Evolutionary conservation across 805 yeast species (phyloP), one percentile per base, ranked within the genome.

Genomic region (Groenewaldozyma tartarivorans): DNA sequence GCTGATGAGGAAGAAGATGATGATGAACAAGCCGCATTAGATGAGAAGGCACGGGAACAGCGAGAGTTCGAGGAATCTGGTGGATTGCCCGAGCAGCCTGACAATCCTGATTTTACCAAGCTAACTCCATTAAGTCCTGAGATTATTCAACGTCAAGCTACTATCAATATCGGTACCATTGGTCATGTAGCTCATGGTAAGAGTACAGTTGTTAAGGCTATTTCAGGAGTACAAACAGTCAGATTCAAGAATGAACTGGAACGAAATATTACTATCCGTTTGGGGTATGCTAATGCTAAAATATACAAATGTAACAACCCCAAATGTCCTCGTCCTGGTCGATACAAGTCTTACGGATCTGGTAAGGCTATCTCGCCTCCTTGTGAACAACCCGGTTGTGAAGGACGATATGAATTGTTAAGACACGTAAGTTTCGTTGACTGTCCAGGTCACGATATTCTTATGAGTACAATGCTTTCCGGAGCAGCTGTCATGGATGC

Each of bases 401-500:
- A 62, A n/a, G 94, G 95, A 42, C 83, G 95, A 61, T 88, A 87
- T 67, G 75, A 76, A 56, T 74, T 92, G 53, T 78, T 87, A 33
- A 86, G 99, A 67, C 99, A 92, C 62, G 98, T 92, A 40, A 86
- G 96, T 7, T 94, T 94, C 57, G 98, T 94, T 47, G 99, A 92
- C 72, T 94, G 98, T 72, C 99, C 99, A 46, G 99, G 99, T 65
- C 99, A 92, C 83, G 99, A 92, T 72, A 94, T 92, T 71, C 80
- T 92, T 64, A 92, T 92, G 99, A 87, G 96, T 75, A 92, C 99
- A 52, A 92, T 92, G 99, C 79, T 92, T 77, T 88, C 97, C 36
- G 99, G 99, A 62, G 99, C 99, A 29, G 99, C 99, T 15, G 99
- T 92, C 50, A 92, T 92, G 99, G 99, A 92, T 67, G 99, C 99